phyloP scores from a whole-genome alignment of 2,329 filamentous ascomycete species.

The Thelonectria olida region DNA sequence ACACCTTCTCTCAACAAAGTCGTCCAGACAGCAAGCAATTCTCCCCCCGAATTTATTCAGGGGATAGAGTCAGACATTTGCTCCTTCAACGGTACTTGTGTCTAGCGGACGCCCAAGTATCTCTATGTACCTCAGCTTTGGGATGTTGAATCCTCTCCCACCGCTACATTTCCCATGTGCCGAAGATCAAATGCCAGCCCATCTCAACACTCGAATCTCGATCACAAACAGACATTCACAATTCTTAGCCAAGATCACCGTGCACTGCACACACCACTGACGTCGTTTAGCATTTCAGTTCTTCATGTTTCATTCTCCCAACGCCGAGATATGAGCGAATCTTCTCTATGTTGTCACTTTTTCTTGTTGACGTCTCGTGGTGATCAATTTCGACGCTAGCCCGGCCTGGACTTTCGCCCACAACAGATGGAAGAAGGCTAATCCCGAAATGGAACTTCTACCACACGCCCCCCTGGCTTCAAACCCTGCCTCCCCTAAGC shows the following conservation, averaged over 20 bases:
- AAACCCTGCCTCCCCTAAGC: not conserved
- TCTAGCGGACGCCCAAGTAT: conserved; percentile 21
- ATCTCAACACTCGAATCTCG: not conserved
- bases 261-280: not conserved
- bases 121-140: conserved; percentile 6
- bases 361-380: conserved; percentile 1
- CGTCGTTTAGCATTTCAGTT: not conserved
- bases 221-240: not conserved
- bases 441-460: conserved; percentile 21
- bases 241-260: not conserved
- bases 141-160: not conserved
- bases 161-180: conserved; percentile 1
- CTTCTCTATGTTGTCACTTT: not conserved
- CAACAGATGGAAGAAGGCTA: conserved; percentile 8
- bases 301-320: conserved; percentile 11
- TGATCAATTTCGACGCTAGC: conserved; percentile 30
- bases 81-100: too few relatives aligned
- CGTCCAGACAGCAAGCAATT: not conserved
- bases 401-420: conserved; percentile 25
- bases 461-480: not conserved
- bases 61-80: not conserved
- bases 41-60: not conserved
- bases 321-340: conserved; percentile 33
- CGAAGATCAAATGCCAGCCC: not conserved
- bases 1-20: conserved; percentile 33